A percentile compares a stretch with the other conserved stretches of the same genome.
phyloP scores from a whole-genome alignment of 345 rosid species.

The Sonneratia caseolaris region DNA sequence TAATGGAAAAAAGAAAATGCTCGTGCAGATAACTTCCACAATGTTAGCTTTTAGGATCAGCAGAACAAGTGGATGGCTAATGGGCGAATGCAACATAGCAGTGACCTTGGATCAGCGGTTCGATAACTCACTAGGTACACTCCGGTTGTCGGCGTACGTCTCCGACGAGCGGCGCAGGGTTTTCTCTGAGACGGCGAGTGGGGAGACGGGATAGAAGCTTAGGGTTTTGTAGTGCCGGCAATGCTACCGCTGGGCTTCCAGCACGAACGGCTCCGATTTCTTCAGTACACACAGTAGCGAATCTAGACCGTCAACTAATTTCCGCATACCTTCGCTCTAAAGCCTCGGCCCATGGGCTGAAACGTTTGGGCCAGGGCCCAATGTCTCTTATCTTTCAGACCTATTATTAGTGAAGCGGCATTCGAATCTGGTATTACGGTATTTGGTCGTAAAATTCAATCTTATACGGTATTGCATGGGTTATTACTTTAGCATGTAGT shows the following conservation, averaged over 20 bases:
- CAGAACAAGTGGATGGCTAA: neutral
- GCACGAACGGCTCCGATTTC: neutral
- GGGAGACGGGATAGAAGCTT: neutral
- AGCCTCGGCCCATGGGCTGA: too few relatives aligned
- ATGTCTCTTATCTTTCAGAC: too few relatives aligned
- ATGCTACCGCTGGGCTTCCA: neutral
- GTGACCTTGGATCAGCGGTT: neutral
- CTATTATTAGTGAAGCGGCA: too few relatives aligned
- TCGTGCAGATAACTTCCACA: neutral
- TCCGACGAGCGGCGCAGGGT: neutral
- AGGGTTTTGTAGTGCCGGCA: neutral
- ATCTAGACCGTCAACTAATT: neutral
- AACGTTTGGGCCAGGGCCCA: too few relatives aligned
- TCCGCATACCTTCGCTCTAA: too few relatives aligned
- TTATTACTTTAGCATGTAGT: too few relatives aligned
- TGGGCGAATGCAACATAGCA: neutral
- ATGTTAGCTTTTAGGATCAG: neutral
- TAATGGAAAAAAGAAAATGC: neutral
- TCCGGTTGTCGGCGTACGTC: neutral
- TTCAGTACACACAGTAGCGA: neutral
- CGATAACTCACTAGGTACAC: neutral
- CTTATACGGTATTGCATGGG: too few relatives aligned
- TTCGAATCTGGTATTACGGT: too few relatives aligned
- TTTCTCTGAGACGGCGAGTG: neutral
- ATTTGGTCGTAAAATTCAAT: too few relatives aligned